Evolutionary conservation across 1,139 yeast species (phyloP).

Genomic region (Ashbya aceris): DNA sequence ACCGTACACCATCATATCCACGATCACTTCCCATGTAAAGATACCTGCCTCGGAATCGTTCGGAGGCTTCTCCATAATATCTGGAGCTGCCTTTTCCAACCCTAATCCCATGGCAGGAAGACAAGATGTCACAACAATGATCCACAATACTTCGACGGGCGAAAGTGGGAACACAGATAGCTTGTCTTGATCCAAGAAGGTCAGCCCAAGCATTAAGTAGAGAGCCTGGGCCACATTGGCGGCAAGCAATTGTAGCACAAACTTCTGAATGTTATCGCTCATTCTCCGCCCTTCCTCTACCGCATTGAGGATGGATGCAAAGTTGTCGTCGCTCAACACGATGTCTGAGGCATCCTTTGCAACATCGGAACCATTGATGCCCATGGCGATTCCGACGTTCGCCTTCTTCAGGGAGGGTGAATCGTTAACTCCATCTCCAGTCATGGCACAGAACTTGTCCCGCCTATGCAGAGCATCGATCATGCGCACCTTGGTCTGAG

Average conservation of each 20-base stretch:
- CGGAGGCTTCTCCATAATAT: constrained; percentile 92
- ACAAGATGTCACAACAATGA: constrained; percentile 94
- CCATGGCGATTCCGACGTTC: constrained; percentile 97
- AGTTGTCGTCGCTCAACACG: constrained; percentile 95
- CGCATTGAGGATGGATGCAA: constrained; percentile 84
- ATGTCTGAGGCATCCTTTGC: constrained; percentile 98
- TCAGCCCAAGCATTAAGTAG: constrained; percentile 64
- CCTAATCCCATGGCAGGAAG: constrained; percentile 98
- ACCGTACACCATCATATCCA: constrained; percentile 73
- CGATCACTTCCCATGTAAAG: constrained; percentile 56
- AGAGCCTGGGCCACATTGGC: constrained; percentile 88
- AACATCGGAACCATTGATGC: constrained; percentile 92
- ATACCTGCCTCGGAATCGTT: constrained; percentile 78
- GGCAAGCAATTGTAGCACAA: constrained; percentile 86
- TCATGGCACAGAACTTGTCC: constrained; percentile 97
- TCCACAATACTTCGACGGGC: constrained; percentile 98
- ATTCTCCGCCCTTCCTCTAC: constrained; percentile 97
- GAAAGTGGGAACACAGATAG: constrained; percentile 69
- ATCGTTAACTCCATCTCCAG: constrained; percentile 98
- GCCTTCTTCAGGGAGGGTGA: constrained; percentile 98
- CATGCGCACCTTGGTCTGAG: constrained; percentile 89
- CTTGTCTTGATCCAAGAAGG: constrained; percentile 68
- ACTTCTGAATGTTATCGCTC: constrained; percentile 87
- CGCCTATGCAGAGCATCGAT: constrained; percentile 86
- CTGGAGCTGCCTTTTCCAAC: constrained; percentile 93